Evolutionary conservation across 805 yeast genomes (phyloP).

Genomic region (Candida adriatica): DNA sequence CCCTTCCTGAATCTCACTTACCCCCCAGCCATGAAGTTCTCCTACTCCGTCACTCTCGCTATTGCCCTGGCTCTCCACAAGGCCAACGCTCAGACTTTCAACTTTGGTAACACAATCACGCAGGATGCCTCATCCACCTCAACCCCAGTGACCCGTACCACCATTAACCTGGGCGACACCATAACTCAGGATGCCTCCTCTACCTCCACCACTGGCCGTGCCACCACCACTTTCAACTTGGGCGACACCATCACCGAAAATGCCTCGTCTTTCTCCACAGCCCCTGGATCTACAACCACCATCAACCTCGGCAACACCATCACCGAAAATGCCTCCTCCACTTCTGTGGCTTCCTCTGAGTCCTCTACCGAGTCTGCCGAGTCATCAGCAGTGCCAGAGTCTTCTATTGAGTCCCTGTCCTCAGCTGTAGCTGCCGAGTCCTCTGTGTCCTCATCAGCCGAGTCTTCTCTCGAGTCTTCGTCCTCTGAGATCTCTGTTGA

Average conservation of each 20-base stretch:
- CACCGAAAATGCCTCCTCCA: slow-evolving; percentile 9
- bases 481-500: slow-evolving; percentile 3
- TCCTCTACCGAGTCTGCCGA: slow-evolving; percentile 4
- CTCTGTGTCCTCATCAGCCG: slow-evolving; percentile 1
- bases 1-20: too few species aligned
- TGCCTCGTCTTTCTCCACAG: slow-evolving; percentile 3
- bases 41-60: slow-evolving; percentile 1
- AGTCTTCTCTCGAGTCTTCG: slow-evolving; percentile 1
- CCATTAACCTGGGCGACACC: slow-evolving; percentile 2
- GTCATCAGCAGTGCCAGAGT: not conserved
- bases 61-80: slow-evolving; percentile 6
- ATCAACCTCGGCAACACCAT: slow-evolving; percentile 8
- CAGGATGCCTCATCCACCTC: slow-evolving; percentile 4
- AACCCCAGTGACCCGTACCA: slow-evolving; percentile 4
- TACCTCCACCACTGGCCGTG: slow-evolving; percentile 6
- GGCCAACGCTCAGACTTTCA: too few species aligned
- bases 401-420: slow-evolving; percentile 1
- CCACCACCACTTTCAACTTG: too few species aligned
- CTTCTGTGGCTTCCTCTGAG: slow-evolving; percentile 12
- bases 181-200: slow-evolving; percentile 12
- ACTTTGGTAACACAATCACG: slow-evolving; percentile 11
- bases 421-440: too few species aligned
- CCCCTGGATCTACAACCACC: slow-evolving; percentile 3
- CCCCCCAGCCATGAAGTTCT: slow-evolving; percentile 7
- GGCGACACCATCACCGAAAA: too few species aligned